phyloP scores from a whole-genome alignment of 495 filamentous ascomycete species.

The Cryomyces minteri region DNA sequence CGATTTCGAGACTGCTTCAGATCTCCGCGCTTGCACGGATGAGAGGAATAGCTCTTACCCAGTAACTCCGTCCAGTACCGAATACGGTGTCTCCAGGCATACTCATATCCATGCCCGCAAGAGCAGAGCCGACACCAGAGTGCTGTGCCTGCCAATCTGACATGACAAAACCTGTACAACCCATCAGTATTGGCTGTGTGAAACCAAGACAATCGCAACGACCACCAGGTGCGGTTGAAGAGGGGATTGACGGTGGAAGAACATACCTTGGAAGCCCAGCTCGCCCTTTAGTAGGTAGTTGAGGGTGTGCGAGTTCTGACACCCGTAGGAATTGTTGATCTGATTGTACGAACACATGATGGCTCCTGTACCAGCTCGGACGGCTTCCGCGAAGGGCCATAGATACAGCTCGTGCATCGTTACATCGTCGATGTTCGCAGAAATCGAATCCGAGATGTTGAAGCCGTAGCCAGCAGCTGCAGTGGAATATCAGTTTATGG shows the following conservation, averaged over 20 bases:
- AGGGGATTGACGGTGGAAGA: too few relatives aligned
- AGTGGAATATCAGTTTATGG: slow-evolving; percentile 21
- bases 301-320: slow-evolving; percentile 46
- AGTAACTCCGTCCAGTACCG: not conserved
- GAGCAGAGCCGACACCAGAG: slow-evolving; percentile 51
- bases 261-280: slow-evolving; percentile 58
- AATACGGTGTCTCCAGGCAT: slow-evolving; percentile 66
- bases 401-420: slow-evolving; percentile 87
- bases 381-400: slow-evolving; percentile 52
- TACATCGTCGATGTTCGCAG: slow-evolving; percentile 79
- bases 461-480: slow-evolving; percentile 35
- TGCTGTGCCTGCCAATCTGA: slow-evolving; percentile 39
- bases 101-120: slow-evolving; percentile 80
- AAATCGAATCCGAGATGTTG: slow-evolving; percentile 43
- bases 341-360: slow-evolving; percentile 87
- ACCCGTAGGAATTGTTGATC: slow-evolving; percentile 49
- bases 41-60: not conserved
- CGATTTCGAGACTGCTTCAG: too few relatives aligned
- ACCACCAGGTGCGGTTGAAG: too few relatives aligned
- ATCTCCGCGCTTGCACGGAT: not conserved
- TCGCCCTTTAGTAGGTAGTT: slow-evolving; percentile 78
- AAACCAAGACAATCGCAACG: too few relatives aligned
- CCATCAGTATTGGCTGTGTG: too few relatives aligned
- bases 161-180: slow-evolving; percentile 31
- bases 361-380: slow-evolving; percentile 18